These are phyloP conservation scores for Phytophthora hibernalis DNA, from an alignment of 352 stramenopile species.

Conservation along the genomic window DNA sequence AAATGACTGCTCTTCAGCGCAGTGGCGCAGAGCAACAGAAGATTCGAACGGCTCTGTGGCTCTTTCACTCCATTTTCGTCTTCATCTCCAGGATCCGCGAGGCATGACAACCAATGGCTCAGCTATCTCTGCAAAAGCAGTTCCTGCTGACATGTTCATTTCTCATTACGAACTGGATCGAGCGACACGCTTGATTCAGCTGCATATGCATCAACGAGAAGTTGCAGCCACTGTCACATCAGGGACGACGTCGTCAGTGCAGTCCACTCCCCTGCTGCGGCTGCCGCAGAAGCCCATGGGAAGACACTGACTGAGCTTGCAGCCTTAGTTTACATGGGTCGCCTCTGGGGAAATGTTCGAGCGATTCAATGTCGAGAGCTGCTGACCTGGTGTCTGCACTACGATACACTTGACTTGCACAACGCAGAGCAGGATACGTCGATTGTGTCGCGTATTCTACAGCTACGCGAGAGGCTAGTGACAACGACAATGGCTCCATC, in stretches of 20 bases:
- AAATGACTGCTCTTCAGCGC: conserved; percentile 27
- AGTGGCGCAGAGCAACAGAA: conserved; percentile 21
- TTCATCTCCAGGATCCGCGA: conserved; percentile 25
- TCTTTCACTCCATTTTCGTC: conserved; percentile 58
- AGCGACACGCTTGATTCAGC: conserved; percentile 34
- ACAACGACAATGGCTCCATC: conserved; percentile 15
- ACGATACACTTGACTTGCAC: conserved; percentile 26
- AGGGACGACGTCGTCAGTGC: conserved; percentile 13
- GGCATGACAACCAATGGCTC: too few species aligned
- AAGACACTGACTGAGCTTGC: conserved; percentile 39
- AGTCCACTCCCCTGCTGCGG: conserved; percentile 22
- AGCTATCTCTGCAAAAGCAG: neutral
- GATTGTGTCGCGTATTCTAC: conserved; percentile 19
- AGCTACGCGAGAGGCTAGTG: conserved; percentile 39
- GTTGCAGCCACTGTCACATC: conserved; percentile 32
- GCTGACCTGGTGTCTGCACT: conserved; percentile 44
- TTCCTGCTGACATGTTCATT: conserved; percentile 45
- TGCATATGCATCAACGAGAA: conserved; percentile 37
- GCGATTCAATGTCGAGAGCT: conserved; percentile 43
- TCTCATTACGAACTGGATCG: conserved; percentile 56
- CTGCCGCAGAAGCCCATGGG: conserved; percentile 14
- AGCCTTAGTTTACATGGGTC: conserved; percentile 43
- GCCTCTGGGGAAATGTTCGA: conserved; percentile 27
- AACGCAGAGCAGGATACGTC: conserved; percentile 23
- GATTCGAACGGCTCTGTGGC: conserved; percentile 42